Base-by-base conservation (phyloP, 495 filamentous ascomycete species). In the Aeminium ludgeri region DNA sequence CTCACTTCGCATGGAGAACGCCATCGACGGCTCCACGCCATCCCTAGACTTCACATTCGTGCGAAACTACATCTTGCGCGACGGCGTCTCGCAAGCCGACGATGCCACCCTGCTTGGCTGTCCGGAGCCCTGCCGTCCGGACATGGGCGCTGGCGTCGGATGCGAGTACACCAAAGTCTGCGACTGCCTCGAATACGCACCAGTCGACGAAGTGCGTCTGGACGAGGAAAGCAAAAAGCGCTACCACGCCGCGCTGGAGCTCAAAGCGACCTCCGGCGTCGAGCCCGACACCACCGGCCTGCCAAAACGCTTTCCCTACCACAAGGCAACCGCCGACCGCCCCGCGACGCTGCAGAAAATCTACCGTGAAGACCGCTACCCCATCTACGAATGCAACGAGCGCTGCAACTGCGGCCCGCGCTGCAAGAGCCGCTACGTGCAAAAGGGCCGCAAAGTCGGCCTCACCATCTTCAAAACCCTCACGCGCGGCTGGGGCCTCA, bases 301-400 rank as follows among this genome's bases (percentile, higher is more conserved):
- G 15, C 57, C 59, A 6, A 63, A 62, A 34, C 46, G 55, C 16
- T 63, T 63, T 36, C 60, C 60, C 0, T 63, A 63, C 44, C 44
- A 48, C 10, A 44, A 45, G 28, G 16, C 36, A 15, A 38, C 47
- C 20, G 36, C 33, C 8, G 34, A 42, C 13, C 48, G 48, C 17
- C 43, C 48, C n/a, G 20, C 12, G 6, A 46, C 34, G 12, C 48
- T 63, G 20, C 40, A 19, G 20, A 25, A 37, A 2, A 61, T 63
- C 49, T 63, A 75, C 28, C 65, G 76, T 3, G 44, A 67, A 16
- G 66, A 63, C 28, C 62, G 68, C 3, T 49, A 68, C n/a, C 66
- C 73, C 10, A 87, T 95, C 33, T 83, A 79, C 52, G 89, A 97
- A 56, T 97, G 89, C 56, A 83, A 82, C 52, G 51, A 59, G 0